Evolutionary conservation across 2,329 filamentous ascomycete genomes (phyloP).

Genomic region (Calonectria naviculata): DNA sequence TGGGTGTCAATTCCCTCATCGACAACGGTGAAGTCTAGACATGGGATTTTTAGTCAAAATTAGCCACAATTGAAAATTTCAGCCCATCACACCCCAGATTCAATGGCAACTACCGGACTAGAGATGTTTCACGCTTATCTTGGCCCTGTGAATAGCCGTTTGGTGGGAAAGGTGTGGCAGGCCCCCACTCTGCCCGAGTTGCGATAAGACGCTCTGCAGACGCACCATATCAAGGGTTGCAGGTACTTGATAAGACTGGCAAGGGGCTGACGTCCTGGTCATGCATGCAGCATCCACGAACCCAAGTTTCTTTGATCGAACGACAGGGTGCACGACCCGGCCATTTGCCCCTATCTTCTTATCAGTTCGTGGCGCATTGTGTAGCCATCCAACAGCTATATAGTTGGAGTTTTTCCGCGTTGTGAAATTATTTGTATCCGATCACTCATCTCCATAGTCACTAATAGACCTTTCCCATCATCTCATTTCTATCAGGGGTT

Average conservation of each 20-base stretch:
- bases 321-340: not conserved
- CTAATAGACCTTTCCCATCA: not conserved
- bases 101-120: constrained; percentile 13
- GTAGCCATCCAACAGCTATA: not conserved
- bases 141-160: not conserved
- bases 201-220: constrained; percentile 18
- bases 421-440: not conserved
- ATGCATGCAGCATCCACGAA: constrained; percentile 3
- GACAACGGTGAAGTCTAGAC: constrained; percentile 16
- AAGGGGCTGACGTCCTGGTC: constrained; percentile 8
- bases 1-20: not conserved
- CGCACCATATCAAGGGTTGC: constrained; percentile 17
- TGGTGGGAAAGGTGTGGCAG: not conserved
- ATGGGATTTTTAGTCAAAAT: not conserved
- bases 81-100: not conserved
- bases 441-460: not conserved
- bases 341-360: constrained; percentile 11
- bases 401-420: not conserved
- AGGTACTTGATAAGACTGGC: constrained; percentile 28
- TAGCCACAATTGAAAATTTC: not conserved
- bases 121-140: not conserved
- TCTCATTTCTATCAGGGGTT: not conserved
- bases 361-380: not conserved
- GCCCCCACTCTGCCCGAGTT: constrained; percentile 8
- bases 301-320: constrained; percentile 3